phyloP scores from a whole-genome alignment of 495 filamentous ascomycete species.

The Neurospora tetrasperma region DNA sequence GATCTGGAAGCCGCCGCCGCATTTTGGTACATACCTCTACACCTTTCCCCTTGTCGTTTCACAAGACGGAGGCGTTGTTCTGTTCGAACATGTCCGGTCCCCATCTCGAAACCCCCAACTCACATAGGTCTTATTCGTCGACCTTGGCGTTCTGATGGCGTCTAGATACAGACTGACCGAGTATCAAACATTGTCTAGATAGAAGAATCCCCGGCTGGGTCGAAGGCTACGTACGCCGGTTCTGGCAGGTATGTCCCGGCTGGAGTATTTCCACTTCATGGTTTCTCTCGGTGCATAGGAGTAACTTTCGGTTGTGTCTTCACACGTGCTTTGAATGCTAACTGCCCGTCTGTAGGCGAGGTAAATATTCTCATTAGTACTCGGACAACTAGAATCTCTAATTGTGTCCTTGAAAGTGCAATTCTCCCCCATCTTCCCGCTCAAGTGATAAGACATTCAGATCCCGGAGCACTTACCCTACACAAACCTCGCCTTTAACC shows the following conservation, averaged over 20 bases:
- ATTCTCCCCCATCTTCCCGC: neutral
- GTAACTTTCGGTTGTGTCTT: neutral
- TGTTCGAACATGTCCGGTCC: neutral
- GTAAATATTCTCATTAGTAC: neutral
- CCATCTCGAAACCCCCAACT: neutral
- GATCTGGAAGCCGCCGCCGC: slow-evolving; percentile 97
- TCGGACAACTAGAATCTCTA: neutral
- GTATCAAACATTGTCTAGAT: slow-evolving; percentile 39
- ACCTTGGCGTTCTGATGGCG: neutral
- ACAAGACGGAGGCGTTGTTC: neutral
- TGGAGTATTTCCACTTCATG: neutral
- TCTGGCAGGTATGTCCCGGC: slow-evolving; percentile 72
- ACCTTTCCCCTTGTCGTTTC: neutral
- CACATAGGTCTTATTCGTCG: neutral
- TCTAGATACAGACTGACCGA: slow-evolving; percentile 11
- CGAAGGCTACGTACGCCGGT: slow-evolving; percentile 85
- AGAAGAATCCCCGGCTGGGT: slow-evolving; percentile 83
- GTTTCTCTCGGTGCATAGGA: neutral
- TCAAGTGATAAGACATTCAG: neutral
- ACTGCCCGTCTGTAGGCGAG: neutral
- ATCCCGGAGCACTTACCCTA: neutral
- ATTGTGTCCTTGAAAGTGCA: neutral
- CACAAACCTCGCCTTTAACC: neutral
- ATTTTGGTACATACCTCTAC: slow-evolving; percentile 56
- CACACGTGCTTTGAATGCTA: neutral